Conservation (phyloP, 176 grass and related monocot species). For the Aechmea fasciata region DNA sequence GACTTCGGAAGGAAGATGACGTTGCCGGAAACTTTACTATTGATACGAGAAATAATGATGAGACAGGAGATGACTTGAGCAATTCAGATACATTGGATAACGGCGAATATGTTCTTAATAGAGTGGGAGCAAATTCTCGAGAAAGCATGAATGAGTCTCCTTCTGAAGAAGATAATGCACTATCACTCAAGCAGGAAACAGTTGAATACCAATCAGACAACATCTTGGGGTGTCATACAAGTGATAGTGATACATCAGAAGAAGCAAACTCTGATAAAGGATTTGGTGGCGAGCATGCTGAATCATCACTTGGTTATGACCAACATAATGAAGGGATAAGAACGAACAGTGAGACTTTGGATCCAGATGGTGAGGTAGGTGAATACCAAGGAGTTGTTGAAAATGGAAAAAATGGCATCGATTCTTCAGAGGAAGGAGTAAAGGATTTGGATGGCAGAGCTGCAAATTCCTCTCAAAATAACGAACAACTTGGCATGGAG, state of each 20-base stretch:
- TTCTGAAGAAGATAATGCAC: neutral
- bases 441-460: slow-evolving; percentile 18
- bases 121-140: slow-evolving; percentile 18
- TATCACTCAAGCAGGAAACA: neutral
- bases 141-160: slow-evolving; percentile 9
- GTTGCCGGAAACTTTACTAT: neutral
- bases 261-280: slow-evolving; percentile 3
- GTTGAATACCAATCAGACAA: slow-evolving; percentile 9
- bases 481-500: slow-evolving; percentile 6
- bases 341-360: slow-evolving; percentile 12
- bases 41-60: slow-evolving; percentile 25
- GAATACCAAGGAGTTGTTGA: slow-evolving; percentile 22
- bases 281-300: neutral
- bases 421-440: slow-evolving; percentile 27
- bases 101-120: slow-evolving; percentile 28
- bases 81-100: slow-evolving; percentile 10
- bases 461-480: slow-evolving; percentile 21
- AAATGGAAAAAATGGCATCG: slow-evolving; percentile 17
- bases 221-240: slow-evolving; percentile 14
- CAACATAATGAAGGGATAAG: slow-evolving; percentile 14
- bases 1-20: slow-evolving; percentile 14
- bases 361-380: slow-evolving; percentile 10
- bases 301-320: slow-evolving; percentile 17
- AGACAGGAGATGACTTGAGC: slow-evolving; percentile 9
- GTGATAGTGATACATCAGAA: slow-evolving; percentile 12